Base-by-base conservation (phyloP, 306 rosid genomes). In the Corylus avellana region DNA sequence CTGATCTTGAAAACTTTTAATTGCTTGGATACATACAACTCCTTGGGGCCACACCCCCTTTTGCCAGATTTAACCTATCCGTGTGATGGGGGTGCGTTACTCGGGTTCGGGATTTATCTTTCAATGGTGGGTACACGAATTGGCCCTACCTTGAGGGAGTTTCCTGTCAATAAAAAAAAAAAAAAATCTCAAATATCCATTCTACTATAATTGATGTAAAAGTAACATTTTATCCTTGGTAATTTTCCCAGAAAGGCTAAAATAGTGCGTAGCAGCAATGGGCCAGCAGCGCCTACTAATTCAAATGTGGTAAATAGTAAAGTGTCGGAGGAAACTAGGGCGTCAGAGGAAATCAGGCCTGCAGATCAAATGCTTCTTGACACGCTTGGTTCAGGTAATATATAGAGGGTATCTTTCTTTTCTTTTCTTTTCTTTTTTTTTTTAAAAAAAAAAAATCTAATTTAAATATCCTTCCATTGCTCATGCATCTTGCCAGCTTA, bases 191-290 rank as follows among this genome's bases (percentile, higher is more conserved):
- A 42, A 67, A 17, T 63, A 29, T 66, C 51, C 18, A 20, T 18
- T 72, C 39, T 75, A 83, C 73, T 48, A 2, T 68, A 22, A 58
- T 79, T 87, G 59, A 69, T 44, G 50, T 77, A 75, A 72, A 59
- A 71, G 63, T 25, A 9, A 73, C 58, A 62, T 77, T 77, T 39
- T 8, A 39, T 80, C 27, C 37, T 49, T 37, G 1, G 29, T 79
- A 50, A 6, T 77, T 79, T 89, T 53, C 39, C 61, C 89, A 95
- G 98, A 87, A 89, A 90, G 88, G 98, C 97, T 20, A 92, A 91
- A 88, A 88, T 91, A 81, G 80, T 93, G 66, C 61, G 89, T 67
- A 83, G 75, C 79, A 82, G 84, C 86, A 84, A 79, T 80, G 89
- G 68, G 27, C 72, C 81, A 67, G 53, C 87, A 22, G 80, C 62